Evolutionary conservation across 73 alveolate genomes (phyloP), one percentile per base, ranked within the genome.

Genomic region (Tetrahymena elliotti): DNA sequence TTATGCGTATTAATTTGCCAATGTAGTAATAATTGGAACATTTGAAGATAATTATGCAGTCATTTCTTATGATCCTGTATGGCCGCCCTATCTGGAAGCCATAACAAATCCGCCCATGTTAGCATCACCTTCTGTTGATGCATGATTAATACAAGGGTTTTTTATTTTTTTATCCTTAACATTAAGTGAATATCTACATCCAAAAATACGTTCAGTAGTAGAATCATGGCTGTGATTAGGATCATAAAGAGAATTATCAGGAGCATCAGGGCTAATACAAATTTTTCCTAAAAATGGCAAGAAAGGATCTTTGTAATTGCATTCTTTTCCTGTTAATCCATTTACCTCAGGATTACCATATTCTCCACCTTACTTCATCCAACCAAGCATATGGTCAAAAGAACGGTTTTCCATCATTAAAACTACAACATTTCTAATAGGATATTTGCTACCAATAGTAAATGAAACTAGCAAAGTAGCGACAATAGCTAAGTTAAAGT

Each of bases 321-420:
- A 68, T 68, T 68, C 88, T 4, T 68, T 68, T 68, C 88, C 88
- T 22, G 88, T 68, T 16, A 68, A 31, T 27, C 88, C 88, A 24
- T 68, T 68, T 27, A 68, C 88, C 3, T 68, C 36, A 18, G 88
- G 88, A 68, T 68, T 68, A 68, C 88, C 88, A 18, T 68, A 68
- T 68, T 68, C 88, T n/a, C 88, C 88, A 22, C 88, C 88, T 68
- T 68, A 36, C 88, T 27, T 84, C 94, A 84, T 84, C 94, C 94
- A 84, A 18, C 94, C 94, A 84, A 84, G 68, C 83, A 84, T 39
- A 34, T 84, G 94, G 52, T 84, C 94, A 35, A 18, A 84, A n/a
- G 94, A 84, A 38, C 94, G 53, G 7, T 84, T 84, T 39, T 84
- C 94, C 94, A 84, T 84, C 94, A 84, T 84, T n/a, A 84, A 33